phyloP scores from a whole-genome alignment of 371 early-diverging fungal genomes.

The Zancudomyces culisetae region DNA sequence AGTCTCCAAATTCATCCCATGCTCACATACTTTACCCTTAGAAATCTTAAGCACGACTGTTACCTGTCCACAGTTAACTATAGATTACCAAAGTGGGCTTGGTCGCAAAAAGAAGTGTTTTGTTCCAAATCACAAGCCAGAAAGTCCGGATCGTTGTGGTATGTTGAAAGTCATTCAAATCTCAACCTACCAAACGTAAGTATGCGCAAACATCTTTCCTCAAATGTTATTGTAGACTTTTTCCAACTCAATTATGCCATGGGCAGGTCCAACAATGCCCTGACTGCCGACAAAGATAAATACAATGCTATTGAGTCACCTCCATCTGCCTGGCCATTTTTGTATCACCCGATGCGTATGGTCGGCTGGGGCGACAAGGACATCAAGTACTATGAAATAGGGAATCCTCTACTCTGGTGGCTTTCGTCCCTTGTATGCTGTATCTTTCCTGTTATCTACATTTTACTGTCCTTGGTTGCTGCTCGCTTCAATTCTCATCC shows the following conservation, averaged over 20 bases:
- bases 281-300: conserved; percentile 92
- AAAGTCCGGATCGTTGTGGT: conserved; percentile 63
- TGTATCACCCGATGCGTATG: conserved; percentile 88
- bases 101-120: conserved; percentile 85
- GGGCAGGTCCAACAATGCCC: conserved; percentile 97
- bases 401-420: conserved; percentile 97
- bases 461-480: not conserved
- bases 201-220: conserved; percentile 18
- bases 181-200: conserved; percentile 36
- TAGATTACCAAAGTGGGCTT: conserved; percentile 95
- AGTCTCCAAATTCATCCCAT: conserved; percentile 35
- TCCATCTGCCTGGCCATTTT: conserved; percentile 90
- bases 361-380: conserved; percentile 84
- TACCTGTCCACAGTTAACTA: conserved; percentile 54
- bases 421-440: conserved; percentile 43
- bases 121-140: conserved; percentile 41
- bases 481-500: conserved; percentile 23
- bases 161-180: conserved; percentile 86
- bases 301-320: conserved; percentile 75
- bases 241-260: conserved; percentile 93
- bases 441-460: conserved; percentile 23
- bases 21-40: conserved; percentile 73
- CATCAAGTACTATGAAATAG: conserved; percentile 88
- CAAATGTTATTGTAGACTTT: conserved; percentile 72
- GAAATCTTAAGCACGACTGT: conserved; percentile 59